Conservation (phyloP, 495 filamentous ascomycete species). For the Penicillium antarcticum region DNA sequence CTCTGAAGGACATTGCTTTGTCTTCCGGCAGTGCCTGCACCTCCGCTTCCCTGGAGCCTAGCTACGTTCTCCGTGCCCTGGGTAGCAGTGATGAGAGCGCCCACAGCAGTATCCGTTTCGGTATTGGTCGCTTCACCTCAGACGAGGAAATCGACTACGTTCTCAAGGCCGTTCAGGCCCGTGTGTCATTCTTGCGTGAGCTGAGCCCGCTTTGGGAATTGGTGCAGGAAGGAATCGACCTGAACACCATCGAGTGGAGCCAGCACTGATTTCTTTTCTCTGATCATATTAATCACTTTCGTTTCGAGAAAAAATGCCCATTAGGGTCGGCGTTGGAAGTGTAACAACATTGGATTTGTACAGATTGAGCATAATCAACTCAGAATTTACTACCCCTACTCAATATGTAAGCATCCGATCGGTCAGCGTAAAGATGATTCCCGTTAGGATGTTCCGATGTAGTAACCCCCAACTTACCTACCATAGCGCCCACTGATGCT, state of each 20-base stretch:
- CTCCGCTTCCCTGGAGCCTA: conserved; percentile 92
- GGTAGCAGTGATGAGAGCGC: conserved; percentile 96
- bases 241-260: conserved; percentile 97
- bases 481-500: too few relatives aligned
- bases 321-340: conserved; percentile 33
- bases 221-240: conserved; percentile 92
- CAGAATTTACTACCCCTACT: conserved; percentile 4
- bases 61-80: conserved; percentile 89
- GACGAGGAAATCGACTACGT: conserved; percentile 97
- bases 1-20: conserved; percentile 93
- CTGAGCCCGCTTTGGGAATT: conserved; percentile 97
- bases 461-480: too few relatives aligned
- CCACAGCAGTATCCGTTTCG: conserved; percentile 95
- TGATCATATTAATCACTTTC: conserved; percentile 17
- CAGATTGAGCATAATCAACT: conserved; percentile 26
- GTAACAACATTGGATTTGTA: conserved; percentile 27
- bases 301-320: conserved; percentile 20
- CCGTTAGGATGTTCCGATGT: too few relatives aligned
- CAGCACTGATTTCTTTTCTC: conserved; percentile 50
- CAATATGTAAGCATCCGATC: neutral
- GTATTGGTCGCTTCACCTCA: conserved; percentile 95
- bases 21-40: conserved; percentile 97
- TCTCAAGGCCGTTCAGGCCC: conserved; percentile 84
- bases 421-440: too few relatives aligned
- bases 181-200: conserved; percentile 89